phyloP scores from a whole-genome alignment of 179 eudicot genomes.

The Nepenthes alata region DNA sequence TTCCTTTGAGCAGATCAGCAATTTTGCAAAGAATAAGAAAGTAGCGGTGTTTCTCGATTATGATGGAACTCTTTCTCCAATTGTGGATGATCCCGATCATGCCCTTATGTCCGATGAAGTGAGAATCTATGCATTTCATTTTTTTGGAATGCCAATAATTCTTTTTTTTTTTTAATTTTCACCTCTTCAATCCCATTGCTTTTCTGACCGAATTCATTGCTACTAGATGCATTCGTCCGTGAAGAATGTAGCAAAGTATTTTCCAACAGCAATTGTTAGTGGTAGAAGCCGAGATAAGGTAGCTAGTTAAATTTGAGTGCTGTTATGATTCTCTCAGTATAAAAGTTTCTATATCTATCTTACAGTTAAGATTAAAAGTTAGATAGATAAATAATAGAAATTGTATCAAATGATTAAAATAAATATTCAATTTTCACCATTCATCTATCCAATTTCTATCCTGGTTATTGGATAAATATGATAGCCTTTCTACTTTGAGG shows the following conservation, averaged over 20 bases:
- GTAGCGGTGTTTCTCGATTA: slow-evolving; percentile 30
- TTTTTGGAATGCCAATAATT: neutral
- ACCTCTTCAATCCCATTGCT: neutral
- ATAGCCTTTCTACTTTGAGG: too few species aligned
- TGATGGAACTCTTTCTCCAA: slow-evolving; percentile 33
- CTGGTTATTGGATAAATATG: too few species aligned
- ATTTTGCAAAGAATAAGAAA: slow-evolving; percentile 22
- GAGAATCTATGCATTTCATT: slow-evolving; percentile 4
- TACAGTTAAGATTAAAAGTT: too few species aligned
- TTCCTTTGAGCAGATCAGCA: slow-evolving; percentile 13
- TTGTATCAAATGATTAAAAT: too few species aligned
- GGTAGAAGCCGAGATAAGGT: slow-evolving; percentile 34
- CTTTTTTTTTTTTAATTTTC: neutral
- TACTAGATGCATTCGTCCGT: slow-evolving; percentile 29
- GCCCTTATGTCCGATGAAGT: slow-evolving; percentile 31
- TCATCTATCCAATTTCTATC: too few species aligned
- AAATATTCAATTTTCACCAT: too few species aligned
- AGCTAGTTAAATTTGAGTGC: neutral
- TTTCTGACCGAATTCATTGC: neutral
- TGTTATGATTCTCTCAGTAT: too few species aligned
- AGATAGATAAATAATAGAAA: too few species aligned
- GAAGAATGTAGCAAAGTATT: slow-evolving; percentile 26
- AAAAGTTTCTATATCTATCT: too few species aligned
- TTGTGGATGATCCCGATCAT: slow-evolving; percentile 35
- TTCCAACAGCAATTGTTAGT: slow-evolving; percentile 33